Evolutionary conservation across 2,329 filamentous ascomycete species (phyloP).

Genomic region (Fusarium secorum): DNA sequence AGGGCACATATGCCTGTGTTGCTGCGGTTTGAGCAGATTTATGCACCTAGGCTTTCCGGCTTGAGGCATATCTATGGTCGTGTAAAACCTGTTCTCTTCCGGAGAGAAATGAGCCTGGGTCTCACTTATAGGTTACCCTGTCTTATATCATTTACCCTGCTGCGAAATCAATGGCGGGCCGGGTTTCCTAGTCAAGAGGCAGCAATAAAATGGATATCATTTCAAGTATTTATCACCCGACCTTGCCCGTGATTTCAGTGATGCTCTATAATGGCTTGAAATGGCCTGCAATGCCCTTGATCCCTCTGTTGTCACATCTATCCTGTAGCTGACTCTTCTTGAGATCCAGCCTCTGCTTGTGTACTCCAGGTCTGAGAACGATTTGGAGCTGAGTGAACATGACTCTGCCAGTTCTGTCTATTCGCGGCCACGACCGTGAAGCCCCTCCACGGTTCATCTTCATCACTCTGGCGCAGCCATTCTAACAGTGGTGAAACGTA

Average conservation of each 20-base stretch:
- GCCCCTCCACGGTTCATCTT: background rate
- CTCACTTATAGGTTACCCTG: background rate
- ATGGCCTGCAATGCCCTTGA: accelerated
- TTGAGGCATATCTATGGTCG: accelerated
- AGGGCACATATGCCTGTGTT: background rate
- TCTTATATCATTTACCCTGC: background rate
- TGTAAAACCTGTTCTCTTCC: accelerated
- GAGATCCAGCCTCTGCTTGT: background rate
- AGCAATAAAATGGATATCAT: background rate
- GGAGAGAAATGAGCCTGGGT: accelerated
- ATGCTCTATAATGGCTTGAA: accelerated
- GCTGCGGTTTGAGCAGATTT: background rate
- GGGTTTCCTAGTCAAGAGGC: accelerated
- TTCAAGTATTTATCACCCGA: too few relatives aligned
- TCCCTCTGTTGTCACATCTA: too few relatives aligned
- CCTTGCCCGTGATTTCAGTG: background rate
- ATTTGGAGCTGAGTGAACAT: accelerated
- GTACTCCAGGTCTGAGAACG: background rate
- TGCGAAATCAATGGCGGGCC: accelerated
- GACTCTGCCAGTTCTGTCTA: accelerated
- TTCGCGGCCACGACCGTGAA: background rate
- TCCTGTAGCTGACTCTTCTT: accelerated
- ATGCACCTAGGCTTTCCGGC: accelerated
- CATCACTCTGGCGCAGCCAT: background rate
- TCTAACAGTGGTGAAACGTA: background rate